Percentiles rank a stretch among this genome's conserved stretches.
phyloP scores from a whole-genome alignment of 164 flowering plant genomes.

The Protea cynaroides region DNA sequence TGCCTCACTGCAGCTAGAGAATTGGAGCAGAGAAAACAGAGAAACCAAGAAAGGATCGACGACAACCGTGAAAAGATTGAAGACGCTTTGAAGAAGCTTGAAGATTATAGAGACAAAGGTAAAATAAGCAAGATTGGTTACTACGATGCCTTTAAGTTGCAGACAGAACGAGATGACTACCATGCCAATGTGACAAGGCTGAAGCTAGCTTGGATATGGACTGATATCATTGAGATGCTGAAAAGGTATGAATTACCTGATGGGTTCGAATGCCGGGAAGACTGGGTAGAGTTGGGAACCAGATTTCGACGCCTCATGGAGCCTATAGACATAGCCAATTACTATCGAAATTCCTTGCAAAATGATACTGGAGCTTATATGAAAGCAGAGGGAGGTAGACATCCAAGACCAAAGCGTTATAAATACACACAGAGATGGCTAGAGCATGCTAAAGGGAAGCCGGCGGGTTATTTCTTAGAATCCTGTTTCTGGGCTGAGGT shows the following conservation, averaged over 20 bases:
- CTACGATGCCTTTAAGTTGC: slow-evolving; percentile 66
- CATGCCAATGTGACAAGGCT: slow-evolving; percentile 54
- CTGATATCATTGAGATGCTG: slow-evolving; percentile 66
- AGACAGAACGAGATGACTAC: slow-evolving; percentile 42
- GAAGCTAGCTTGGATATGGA: slow-evolving; percentile 69
- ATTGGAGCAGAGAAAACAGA: slow-evolving; percentile 38
- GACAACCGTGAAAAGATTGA: slow-evolving; percentile 31
- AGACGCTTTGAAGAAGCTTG: slow-evolving; percentile 22
- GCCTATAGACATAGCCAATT: slow-evolving; percentile 86
- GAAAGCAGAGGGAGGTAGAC: slow-evolving; percentile 2
- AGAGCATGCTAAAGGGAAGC: slow-evolving; percentile 31
- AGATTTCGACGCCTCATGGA: slow-evolving; percentile 56
- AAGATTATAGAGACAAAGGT: slow-evolving; percentile 32
- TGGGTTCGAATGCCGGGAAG: slow-evolving; percentile 39
- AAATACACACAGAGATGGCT: slow-evolving; percentile 59
- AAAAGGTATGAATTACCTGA: slow-evolving; percentile 64
- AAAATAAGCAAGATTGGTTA: slow-evolving; percentile 43
- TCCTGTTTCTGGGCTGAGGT: slow-evolving; percentile 69
- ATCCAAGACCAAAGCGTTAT: slow-evolving; percentile 68
- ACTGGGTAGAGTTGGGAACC: slow-evolving; percentile 67
- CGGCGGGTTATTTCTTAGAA: slow-evolving; percentile 26
- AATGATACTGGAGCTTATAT: slow-evolving; percentile 68
- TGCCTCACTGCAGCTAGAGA: slow-evolving; percentile 70
- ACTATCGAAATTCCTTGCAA: slow-evolving; percentile 59
- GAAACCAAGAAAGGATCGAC: slow-evolving; percentile 37